Evolutionary conservation across 2,329 filamentous ascomycete species (phyloP).

Genomic region (Talaromyces verruculosus): DNA sequence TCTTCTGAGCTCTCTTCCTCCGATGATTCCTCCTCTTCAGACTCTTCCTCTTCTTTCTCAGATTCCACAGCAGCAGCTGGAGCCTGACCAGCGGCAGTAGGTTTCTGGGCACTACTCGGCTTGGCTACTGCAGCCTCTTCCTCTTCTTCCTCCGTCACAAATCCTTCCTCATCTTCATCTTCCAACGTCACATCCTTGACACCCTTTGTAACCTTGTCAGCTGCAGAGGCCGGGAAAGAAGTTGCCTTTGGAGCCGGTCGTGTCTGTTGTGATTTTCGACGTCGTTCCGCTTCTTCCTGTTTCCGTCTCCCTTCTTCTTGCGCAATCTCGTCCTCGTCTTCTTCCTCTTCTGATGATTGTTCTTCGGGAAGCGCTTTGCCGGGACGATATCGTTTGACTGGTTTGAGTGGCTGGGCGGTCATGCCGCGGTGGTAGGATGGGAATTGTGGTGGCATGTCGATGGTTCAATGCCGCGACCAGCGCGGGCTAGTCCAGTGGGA

Average conservation of each 20-base stretch:
- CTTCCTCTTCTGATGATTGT: conserved; percentile 47
- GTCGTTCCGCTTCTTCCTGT: conserved; percentile 40
- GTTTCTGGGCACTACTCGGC: conserved; percentile 24
- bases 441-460: conserved; percentile 42
- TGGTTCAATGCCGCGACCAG: conserved; percentile 15
- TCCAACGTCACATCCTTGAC: conserved; percentile 39
- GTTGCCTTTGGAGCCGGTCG: conserved; percentile 48
- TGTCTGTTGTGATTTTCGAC: conserved; percentile 47
- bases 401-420: conserved; percentile 84
- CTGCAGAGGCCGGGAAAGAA: conserved; percentile 37
- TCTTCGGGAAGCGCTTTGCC: conserved; percentile 67
- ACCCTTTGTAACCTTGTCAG: conserved; percentile 35
- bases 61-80: conserved; percentile 44
- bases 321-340: conserved; percentile 59
- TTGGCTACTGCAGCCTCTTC: conserved; percentile 31
- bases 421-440: conserved; percentile 61
- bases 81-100: conserved; percentile 30
- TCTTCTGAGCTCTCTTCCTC: conserved; percentile 61
- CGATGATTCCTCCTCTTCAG: conserved; percentile 48
- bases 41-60: conserved; percentile 46
- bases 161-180: conserved; percentile 57
- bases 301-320: conserved; percentile 46
- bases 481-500: neutral
- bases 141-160: conserved; percentile 58
- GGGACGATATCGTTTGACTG: conserved; percentile 73